Base-by-base conservation (phyloP, 257 asterid species). In the Echites panduratus region DNA sequence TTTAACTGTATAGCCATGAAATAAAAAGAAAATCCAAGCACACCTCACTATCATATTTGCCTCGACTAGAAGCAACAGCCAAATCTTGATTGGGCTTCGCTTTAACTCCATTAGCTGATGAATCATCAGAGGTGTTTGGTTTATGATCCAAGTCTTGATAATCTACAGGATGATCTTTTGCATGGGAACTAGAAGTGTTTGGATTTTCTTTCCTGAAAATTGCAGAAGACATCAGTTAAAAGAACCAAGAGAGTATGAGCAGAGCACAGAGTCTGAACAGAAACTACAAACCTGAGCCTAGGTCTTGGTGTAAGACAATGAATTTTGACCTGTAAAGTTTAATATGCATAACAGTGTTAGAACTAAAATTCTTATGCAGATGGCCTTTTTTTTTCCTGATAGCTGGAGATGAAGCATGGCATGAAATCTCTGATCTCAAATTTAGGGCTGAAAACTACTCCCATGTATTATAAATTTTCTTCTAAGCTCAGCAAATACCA, bases 261-360 rank as follows among this genome's bases (percentile, higher is more conserved):
- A 76, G 44, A 79, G 75, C 63, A 68, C 22, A 68, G 26, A 71
- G 40, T 67, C 53, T 67, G 29, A n/a, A 44, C 32, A 73, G 12
- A 61, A 38, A 79, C 61, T 20, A 81, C 86, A 69, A 61, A 91
- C 97, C 96, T 79, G 82, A 56, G 65, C 70, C 77, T 86, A 43
- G 89, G 77, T 79, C 85, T 83, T 61, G 92, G 86, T 54, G 84
- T 78, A 45, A 79, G 80, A 79, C 97, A 87, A 35, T 91, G 97
- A 68, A 94, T 70, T 81, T 88, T 91, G 65, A 89, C 84, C 98
- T 93, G 89, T 32, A 80, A 80, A 22, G 62, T 49, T 61, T 65
- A 71, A 73, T 56, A 77, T 47, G 40, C 64, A 79, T 3, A 74
- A 27, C n/a, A 22, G 22, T 40, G 11, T 70, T 58, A 64, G 73